Base-by-base conservation (phyloP, 176 grass and related monocot genomes). In the Elaeis guineensis region DNA sequence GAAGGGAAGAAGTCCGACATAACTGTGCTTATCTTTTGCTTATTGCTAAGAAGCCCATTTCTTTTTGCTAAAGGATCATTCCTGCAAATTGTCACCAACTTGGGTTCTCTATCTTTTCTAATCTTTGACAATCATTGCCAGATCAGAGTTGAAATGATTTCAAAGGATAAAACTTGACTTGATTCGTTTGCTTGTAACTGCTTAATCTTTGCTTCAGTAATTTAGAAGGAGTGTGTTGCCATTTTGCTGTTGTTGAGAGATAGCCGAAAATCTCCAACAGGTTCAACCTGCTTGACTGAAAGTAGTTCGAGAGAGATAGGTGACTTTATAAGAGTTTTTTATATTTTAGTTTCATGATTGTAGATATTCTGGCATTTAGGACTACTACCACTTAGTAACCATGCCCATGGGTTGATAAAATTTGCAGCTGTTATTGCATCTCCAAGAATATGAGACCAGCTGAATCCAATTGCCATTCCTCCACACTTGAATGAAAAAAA, bases 371-470 rank as follows among this genome's bases (percentile, higher is more conserved):
- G 60, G 53, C 51, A 58, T 26, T 63, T 30, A n/a, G 62, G 16
- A 1, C 26, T 62, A 25, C 78, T 76, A 20, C 65, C 71, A n/a
- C 57, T 77, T 5, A 99, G 77, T 30, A 89, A 55, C 72, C 86
- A 8, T 15, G 81, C 82, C 94, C 94, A 99, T 20, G 53, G 28
- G 67, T 93, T 93, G 82, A 99, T 85, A 74, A 73, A 93, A 57
- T 35, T 62, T 16, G 78, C 25, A 2, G 94, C 94, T 22, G 88
- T 70, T 3, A 55, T 20, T 63, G 90, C 66, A 65, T 92, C 87
- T n/a, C 94, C 94, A 44, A 99, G 90, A 61, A 86, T 32, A 77
- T 93, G 94, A 44, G 88, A 78, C 94, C 94, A 99, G 81, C 94
- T 99, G 61, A 81, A 83, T 17, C 94, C 94, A 16, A 99, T 81